A percentile compares a stretch with the other conserved stretches of the same genome.
phyloP scores from a whole-genome alignment of 2,329 filamentous ascomycete species.

The Fusarium keratoplasticum region DNA sequence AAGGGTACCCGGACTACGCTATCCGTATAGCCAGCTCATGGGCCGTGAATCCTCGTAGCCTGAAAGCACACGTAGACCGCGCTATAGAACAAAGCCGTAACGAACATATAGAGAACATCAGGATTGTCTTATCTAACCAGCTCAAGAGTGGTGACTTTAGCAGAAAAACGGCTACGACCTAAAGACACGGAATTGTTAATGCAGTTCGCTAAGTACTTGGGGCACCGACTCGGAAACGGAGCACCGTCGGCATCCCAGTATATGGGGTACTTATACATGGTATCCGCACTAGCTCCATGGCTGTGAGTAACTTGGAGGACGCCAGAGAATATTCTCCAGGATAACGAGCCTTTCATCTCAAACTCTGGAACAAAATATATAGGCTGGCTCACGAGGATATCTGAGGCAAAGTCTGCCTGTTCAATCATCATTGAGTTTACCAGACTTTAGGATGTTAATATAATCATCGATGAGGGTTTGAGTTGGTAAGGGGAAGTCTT shows the following conservation, averaged over 20 bases:
- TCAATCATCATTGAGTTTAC: conserved; percentile 8
- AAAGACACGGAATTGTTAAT: no score
- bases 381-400: conserved; percentile 3
- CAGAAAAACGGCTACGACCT: no score
- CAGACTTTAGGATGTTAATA: not conserved
- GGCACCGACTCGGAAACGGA: no score
- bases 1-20: no score
- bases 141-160: conserved; percentile 3
- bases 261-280: no score
- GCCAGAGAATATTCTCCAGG: no score
- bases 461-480: conserved; percentile 7
- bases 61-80: conserved; percentile 8
- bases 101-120: conserved; percentile 11
- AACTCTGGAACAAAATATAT: conserved; percentile 10
- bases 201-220: no score
- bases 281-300: no score
- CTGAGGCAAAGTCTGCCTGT: not conserved
- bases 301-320: no score
- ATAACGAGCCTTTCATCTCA: not conserved
- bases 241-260: no score
- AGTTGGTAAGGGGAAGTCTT: conserved; percentile 6
- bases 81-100: conserved; percentile 14
- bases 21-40: not conserved
- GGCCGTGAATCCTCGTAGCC: conserved; percentile 1
- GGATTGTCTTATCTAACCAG: not conserved